A percentile compares a stretch with the other conserved stretches of the same genome.
Evolutionary conservation across 768 basidiomycete species (phyloP).

Genomic region (Lyophyllum decastes): DNA sequence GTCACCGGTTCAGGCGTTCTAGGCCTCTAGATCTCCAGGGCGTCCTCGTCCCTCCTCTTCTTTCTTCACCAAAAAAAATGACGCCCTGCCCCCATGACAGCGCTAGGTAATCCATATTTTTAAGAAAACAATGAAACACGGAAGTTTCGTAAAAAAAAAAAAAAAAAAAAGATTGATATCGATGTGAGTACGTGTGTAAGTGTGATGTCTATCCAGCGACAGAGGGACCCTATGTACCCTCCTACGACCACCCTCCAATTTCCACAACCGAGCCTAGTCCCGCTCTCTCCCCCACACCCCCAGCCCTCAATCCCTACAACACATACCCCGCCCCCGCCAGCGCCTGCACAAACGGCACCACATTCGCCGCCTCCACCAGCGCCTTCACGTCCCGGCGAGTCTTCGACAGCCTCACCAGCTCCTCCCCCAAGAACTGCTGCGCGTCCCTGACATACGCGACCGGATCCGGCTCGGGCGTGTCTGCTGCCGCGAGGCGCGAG

Average conservation of each 20-base stretch:
- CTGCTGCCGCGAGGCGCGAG: constrained; percentile 85
- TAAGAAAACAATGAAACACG: neutral
- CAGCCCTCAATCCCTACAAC: constrained; percentile 8
- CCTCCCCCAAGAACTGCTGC: constrained; percentile 51
- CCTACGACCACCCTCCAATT: neutral
- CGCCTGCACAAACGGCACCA: constrained; percentile 27
- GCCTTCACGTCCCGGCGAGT: constrained; percentile 36
- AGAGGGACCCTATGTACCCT: too few species aligned
- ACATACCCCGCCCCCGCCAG: constrained; percentile 26
- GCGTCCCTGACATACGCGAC: constrained; percentile 61
- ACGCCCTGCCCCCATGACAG: neutral
- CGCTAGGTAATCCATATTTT: neutral
- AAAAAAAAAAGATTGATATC: neutral
- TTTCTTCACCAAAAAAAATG: too few species aligned
- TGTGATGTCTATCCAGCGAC: neutral
- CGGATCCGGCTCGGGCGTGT: constrained; percentile 57
- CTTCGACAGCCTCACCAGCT: constrained; percentile 39
- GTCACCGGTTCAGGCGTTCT: neutral
- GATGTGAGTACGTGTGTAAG: neutral
- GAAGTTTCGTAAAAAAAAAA: neutral
- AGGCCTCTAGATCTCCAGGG: neutral
- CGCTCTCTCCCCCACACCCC: neutral
- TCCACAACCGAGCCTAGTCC: too few species aligned
- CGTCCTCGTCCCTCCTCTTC: neutral
- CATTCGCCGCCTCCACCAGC: constrained; percentile 36